Conservation (phyloP, 768 basidiomycete species). For the Clavulina sp. region DNA sequence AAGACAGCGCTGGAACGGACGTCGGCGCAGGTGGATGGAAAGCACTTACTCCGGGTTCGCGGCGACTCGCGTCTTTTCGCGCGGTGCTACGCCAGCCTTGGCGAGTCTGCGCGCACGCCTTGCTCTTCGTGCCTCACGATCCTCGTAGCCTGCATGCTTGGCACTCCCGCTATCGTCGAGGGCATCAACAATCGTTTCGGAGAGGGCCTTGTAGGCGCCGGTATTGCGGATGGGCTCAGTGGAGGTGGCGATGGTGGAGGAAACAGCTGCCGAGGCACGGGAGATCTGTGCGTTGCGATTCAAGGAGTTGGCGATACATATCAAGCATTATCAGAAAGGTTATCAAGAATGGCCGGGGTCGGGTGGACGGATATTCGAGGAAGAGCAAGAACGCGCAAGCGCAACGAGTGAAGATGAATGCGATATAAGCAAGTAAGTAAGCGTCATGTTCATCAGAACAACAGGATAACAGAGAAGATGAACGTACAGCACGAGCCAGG, state of each 20-base stretch:
- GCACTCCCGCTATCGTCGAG: constrained; percentile 87
- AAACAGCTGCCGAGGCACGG: constrained; percentile 68
- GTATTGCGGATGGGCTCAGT: constrained; percentile 98
- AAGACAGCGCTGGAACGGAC: not conserved
- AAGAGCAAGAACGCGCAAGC: too few relatives aligned
- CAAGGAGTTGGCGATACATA: not conserved
- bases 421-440: not conserved
- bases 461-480: constrained; percentile 2
- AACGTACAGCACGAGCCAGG: constrained; percentile 62
- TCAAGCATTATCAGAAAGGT: not conserved
- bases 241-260: constrained; percentile 66
- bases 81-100: constrained; percentile 78
- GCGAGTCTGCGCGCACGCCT: constrained; percentile 64
- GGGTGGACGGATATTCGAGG: too few relatives aligned
- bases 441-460: not conserved
- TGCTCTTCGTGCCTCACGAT: constrained; percentile 73
- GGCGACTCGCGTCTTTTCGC: constrained; percentile 34
- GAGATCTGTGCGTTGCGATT: constrained; percentile 47
- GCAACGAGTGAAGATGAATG: too few relatives aligned
- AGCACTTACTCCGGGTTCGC: constrained; percentile 66
- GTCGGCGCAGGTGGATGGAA: not conserved
- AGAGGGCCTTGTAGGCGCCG: constrained; percentile 77
- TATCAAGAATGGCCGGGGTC: not conserved
- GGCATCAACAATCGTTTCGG: constrained; percentile 79
- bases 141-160: constrained; percentile 91